Base-by-base conservation (phyloP, 208 protist genomes). In the Strigomonas culicis region DNA sequence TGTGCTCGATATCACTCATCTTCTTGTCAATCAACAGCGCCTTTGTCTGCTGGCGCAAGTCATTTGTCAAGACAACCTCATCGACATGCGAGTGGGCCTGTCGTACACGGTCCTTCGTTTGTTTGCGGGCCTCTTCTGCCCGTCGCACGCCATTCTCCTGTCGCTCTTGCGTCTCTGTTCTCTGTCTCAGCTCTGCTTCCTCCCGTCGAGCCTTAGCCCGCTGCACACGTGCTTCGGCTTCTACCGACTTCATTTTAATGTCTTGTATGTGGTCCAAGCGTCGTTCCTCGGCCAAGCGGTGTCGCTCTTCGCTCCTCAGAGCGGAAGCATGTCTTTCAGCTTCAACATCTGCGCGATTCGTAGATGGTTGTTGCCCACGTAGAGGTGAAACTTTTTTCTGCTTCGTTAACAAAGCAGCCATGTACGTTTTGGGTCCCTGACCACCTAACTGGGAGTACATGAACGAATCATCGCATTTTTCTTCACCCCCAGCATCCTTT, bases 211-310 rank as follows among this genome's bases (percentile, higher is more conserved):
- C 60, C 70, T 87, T 89, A 11, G 77, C 89, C 31, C 72, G 69
- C 49, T 77, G 50, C 30, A 68, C 75, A 27, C 84, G 57, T 11
- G 74, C 79, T 19, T 80, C 81, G 0, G 80, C 86, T 13, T 70
- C 63, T 68, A 78, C 79, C n/a, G 76, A 79, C 63, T 82, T 86
- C 28, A 75, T 69, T 68, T 84, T 87, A 24, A 86, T 80, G 59
- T 91, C 89, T 36, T 88, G 75, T 41, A 89, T 50, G 39, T 80
- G 63, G 39, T 86, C 83, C 2, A 88, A 61, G 4, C 89, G 85
- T 41, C 83, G 77, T 70, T 95, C 85, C 58, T 95, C 83, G 1
- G 89, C 89, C 71, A 80, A 81, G 13, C 89, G 84, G 69, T 91
- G 89, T 19, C 89, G 80, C 68, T 95, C 85, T 49, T 90, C 85